Base-by-base conservation (phyloP, 2,329 filamentous ascomycete genomes). In the Penicillium occitanis region DNA sequence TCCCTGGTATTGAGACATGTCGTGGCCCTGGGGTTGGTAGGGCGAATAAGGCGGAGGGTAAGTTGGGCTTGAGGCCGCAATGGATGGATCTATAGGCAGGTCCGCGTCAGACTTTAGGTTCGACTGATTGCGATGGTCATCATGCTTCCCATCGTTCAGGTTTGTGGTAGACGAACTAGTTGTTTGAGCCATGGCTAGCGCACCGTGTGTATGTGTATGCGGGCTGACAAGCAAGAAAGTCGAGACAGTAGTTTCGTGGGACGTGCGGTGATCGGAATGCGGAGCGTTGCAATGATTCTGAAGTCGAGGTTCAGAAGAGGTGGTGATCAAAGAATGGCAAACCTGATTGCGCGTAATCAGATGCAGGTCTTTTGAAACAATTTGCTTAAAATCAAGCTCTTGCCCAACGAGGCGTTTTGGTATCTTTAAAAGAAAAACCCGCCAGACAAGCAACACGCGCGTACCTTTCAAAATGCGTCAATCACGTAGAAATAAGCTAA, bases 21-120 rank as follows among this genome's bases (percentile, higher is more conserved):
- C 91, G 84, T 93, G 90, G 71, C 88, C 89, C 71, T 89, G 89
- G 66, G 91, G 88, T 66, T 88, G 88, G 81, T 97, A 97, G 42
- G 93, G 92, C 72, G 93, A 94, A 80, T 96, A 96, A 70, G 88
- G 87, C 70, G 92, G 90, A 73, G 91, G 87, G 79, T 96, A 97
- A 74, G 92, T 93, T 68, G 94, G 93, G 85, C 92, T 97, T 77
- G 92, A 91, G 75, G 91, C 90, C 80, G 93, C 91, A 79, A 97
- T 97, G 80, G 93, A 96, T 76, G 93, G 93, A 96, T 97, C 94
- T 97, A 96, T 93, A 90, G 92, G 92, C 85, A 96, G 88, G 89
- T 92, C 90, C 87, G 87, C 87, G 92, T 97, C 91, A 97, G 93
- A 96, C 82, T 92, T 93, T 83, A 90, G 86, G 73, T 75, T 79